phyloP scores from a whole-genome alignment of 306 rosid species.

The Spatholobus suberectus region DNA sequence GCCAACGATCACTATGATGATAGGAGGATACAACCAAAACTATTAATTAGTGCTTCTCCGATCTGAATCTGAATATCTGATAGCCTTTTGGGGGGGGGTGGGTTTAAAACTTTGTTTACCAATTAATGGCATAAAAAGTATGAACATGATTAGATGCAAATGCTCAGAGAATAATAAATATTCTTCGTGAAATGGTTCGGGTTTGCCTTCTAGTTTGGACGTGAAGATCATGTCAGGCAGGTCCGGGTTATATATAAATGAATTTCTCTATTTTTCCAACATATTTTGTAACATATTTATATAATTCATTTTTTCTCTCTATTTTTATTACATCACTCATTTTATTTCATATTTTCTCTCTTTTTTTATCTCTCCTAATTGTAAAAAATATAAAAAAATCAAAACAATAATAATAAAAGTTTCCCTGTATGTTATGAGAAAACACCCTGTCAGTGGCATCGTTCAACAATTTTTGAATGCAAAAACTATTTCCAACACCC shows the following conservation, averaged over 20 bases:
- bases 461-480: neutral
- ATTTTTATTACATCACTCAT: neutral
- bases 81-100: accelerated
- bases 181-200: neutral
- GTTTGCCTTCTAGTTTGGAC: neutral
- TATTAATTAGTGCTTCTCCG: conserved; percentile 10
- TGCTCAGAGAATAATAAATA: conserved; percentile 24
- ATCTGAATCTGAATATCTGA: conserved; percentile 10
- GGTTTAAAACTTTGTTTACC: neutral
- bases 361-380: neutral
- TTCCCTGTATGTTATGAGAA: too few species aligned
- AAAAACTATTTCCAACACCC: neutral
- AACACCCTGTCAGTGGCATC: neutral
- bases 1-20: neutral
- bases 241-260: neutral
- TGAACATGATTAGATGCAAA: conserved; percentile 11
- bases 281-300: neutral
- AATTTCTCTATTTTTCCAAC: neutral
- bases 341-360: neutral
- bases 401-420: neutral
- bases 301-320: neutral
- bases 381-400: neutral
- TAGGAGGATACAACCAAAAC: conserved; percentile 9
- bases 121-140: conserved; percentile 16
- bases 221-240: conserved; percentile 22